Percentiles rank a stretch among this genome's conserved stretches.
These are phyloP conservation scores for Begonia masoniana DNA, from an alignment of 306 rosid species.

Conservation along the genomic window DNA sequence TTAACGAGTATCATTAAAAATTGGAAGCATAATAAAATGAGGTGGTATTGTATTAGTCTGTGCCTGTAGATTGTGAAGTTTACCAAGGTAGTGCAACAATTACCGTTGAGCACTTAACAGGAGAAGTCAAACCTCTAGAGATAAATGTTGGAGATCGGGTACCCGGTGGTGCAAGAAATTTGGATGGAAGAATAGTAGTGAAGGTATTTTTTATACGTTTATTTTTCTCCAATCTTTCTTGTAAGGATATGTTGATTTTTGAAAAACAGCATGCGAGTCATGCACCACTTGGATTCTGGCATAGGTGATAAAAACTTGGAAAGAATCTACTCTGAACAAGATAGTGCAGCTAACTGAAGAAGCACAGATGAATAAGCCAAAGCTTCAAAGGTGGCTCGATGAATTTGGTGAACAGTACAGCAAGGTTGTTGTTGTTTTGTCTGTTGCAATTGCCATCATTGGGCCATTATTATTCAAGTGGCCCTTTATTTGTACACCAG, in stretches of 20 bases:
- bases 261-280: too few species aligned
- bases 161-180: constrained; percentile 98
- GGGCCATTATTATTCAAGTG: constrained; percentile 91
- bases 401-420: constrained; percentile 94
- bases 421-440: constrained; percentile 80
- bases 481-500: constrained; percentile 82
- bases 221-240: not conserved
- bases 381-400: constrained; percentile 96
- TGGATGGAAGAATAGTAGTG: constrained; percentile 90
- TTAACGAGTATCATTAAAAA: constrained; percentile 16
- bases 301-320: constrained; percentile 81
- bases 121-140: constrained; percentile 90
- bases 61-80: constrained; percentile 99
- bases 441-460: constrained; percentile 67
- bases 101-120: constrained; percentile 92
- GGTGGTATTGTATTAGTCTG: constrained; percentile 93
- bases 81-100: constrained; percentile 89
- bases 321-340: constrained; percentile 78
- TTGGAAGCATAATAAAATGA: constrained; percentile 35
- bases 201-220: constrained; percentile 37
- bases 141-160: constrained; percentile 71
- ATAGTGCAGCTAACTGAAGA: constrained; percentile 97
- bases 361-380: constrained; percentile 82
- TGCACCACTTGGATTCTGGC: constrained; percentile 2
- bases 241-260: not conserved